Percentiles rank a stretch among this genome's conserved stretches.
These are phyloP conservation scores for Phylloporus sp. DNA, from an alignment of 1,284 basidiomycete species.

Conservation along the genomic window DNA sequence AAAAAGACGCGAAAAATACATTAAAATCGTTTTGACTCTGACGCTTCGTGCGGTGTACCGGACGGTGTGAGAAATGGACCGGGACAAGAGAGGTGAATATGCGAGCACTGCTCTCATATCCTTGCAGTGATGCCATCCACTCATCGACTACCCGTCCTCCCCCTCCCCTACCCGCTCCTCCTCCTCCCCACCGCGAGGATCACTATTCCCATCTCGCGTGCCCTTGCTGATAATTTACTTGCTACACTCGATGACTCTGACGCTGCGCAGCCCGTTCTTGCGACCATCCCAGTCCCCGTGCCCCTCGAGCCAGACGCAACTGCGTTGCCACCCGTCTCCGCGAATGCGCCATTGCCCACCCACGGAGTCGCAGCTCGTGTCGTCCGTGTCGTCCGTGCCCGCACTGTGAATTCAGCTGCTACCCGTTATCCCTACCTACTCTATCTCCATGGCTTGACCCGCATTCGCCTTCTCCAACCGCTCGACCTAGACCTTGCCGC, in stretches of 20 bases:
- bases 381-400: constrained; percentile 63
- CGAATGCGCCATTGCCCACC: constrained; percentile 14
- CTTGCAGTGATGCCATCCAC: constrained; percentile 27
- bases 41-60: no score
- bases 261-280: constrained; percentile 60
- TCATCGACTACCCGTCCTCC: constrained; percentile 59
- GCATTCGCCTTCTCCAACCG: constrained; percentile 49
- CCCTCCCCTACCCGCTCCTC: constrained; percentile 64
- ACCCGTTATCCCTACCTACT: constrained; percentile 59
- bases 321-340: not conserved
- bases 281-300: constrained; percentile 57
- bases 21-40: constrained; percentile 32
- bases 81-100: not conserved
- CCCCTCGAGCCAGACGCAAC: constrained; percentile 25
- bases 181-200: constrained; percentile 69
- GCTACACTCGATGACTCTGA: constrained; percentile 65
- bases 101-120: not conserved
- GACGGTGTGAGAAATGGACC: constrained; percentile 16
- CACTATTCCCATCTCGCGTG: constrained; percentile 59
- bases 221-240: constrained; percentile 62
- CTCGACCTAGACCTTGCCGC: constrained; percentile 36
- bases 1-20: constrained; percentile 63
- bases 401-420: constrained; percentile 31
- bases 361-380: constrained; percentile 61
- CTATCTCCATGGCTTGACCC: constrained; percentile 65